A percentile compares a stretch with the other conserved stretches of the same genome.
These are phyloP conservation scores for Lachnellula arida DNA, from an alignment of 2,329 filamentous ascomycete species.

Conservation along the genomic window DNA sequence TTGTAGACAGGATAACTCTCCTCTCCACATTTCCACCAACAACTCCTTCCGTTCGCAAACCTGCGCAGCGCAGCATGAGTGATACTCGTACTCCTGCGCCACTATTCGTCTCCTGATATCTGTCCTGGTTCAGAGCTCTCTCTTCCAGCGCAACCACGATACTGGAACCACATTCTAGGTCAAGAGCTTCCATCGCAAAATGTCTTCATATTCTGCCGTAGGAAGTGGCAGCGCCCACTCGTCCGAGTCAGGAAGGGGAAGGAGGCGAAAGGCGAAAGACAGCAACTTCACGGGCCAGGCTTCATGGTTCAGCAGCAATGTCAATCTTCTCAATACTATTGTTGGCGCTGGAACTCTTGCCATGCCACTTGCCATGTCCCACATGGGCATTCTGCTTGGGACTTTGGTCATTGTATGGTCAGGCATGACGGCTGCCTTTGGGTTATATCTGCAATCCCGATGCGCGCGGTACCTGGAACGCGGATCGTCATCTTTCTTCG, in stretches of 20 bases:
- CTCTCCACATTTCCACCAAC: neutral
- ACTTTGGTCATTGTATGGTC: slow-evolving; percentile 86
- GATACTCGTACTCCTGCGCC: neutral
- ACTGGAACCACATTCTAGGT: neutral
- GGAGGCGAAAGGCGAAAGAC: slow-evolving; percentile 56
- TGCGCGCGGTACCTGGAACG: slow-evolving; percentile 91
- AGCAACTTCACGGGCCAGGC: slow-evolving; percentile 67
- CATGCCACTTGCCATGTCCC: slow-evolving; percentile 76
- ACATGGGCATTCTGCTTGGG: slow-evolving; percentile 89
- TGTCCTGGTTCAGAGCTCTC: neutral
- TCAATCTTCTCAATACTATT: slow-evolving; percentile 96
- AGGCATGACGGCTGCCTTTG: slow-evolving; percentile 81
- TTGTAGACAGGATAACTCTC: no score
- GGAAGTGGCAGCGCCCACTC: slow-evolving; percentile 18
- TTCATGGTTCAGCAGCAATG: slow-evolving; percentile 82
- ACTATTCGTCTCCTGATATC: neutral
- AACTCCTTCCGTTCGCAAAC: no score
- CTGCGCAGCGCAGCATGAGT: neutral
- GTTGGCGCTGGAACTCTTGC: slow-evolving; percentile 91
- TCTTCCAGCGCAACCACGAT: neutral
- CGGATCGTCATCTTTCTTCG: slow-evolving; percentile 87
- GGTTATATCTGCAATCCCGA: slow-evolving; percentile 88
- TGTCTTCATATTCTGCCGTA: slow-evolving; percentile 28
- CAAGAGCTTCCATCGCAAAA: slow-evolving; percentile 4
- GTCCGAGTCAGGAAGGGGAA: slow-evolving; percentile 23